A percentile compares a stretch with the other conserved stretches of the same genome.
Conservation (phyloP, 768 basidiomycete species). For the Pholiota conissans region DNA sequence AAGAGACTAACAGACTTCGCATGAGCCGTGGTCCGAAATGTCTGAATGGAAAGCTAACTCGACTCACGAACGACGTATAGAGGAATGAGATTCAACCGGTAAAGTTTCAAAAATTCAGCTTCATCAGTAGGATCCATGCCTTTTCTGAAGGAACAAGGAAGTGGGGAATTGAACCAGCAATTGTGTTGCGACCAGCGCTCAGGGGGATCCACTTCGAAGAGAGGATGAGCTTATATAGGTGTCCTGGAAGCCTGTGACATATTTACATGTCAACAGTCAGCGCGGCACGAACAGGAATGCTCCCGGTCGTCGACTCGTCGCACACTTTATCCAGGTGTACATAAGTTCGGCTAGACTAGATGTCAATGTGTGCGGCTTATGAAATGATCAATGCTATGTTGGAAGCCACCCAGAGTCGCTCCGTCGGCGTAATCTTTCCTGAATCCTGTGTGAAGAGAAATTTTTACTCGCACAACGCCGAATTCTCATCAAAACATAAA, state of each 20-base stretch:
- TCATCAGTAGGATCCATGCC: neutral
- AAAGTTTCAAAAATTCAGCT: slow-evolving; percentile 14
- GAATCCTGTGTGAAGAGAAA: neutral
- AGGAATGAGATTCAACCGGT: slow-evolving; percentile 19
- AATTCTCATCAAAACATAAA: neutral
- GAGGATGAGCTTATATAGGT: neutral
- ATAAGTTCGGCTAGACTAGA: too few relatives aligned
- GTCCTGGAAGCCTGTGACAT: neutral
- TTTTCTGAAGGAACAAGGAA: neutral
- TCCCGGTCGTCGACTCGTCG: slow-evolving; percentile 17
- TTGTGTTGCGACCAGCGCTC: slow-evolving; percentile 8
- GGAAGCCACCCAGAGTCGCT: too few relatives aligned
- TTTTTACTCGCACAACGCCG: neutral
- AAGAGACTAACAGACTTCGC: slow-evolving; percentile 15
- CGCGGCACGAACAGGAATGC: slow-evolving; percentile 31
- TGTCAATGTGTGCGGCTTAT: too few relatives aligned
- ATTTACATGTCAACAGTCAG: neutral
- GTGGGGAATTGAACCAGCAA: neutral
- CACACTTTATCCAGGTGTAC: too few relatives aligned
- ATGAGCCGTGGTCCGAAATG: neutral
- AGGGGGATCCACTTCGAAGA: neutral
- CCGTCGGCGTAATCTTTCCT: too few relatives aligned
- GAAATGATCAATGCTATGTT: too few relatives aligned
- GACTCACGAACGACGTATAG: slow-evolving; percentile 23
- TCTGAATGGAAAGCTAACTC: too few relatives aligned